Evolutionary conservation across 345 rosid genomes (phyloP).

Genomic region (Euphorbia tirucalli): DNA sequence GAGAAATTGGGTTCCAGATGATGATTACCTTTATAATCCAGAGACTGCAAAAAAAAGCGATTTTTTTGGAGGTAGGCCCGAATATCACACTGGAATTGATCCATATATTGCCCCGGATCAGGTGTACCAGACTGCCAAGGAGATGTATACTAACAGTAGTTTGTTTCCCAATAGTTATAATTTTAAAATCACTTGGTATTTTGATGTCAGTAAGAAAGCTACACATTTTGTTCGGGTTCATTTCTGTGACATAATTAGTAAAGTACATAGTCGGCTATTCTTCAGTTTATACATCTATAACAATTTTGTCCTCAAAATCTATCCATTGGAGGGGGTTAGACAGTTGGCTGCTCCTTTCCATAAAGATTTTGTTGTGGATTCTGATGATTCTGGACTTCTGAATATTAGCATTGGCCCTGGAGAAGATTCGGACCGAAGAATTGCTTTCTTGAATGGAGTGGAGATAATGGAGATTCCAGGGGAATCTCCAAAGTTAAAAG

Average conservation of each 20-base stretch:
- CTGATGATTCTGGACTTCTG: slow-evolving; percentile 42
- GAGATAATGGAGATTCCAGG: slow-evolving; percentile 49
- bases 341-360: slow-evolving; percentile 33
- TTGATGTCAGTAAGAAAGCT: slow-evolving; percentile 36
- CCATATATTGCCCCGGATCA: slow-evolving; percentile 38
- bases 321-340: neutral
- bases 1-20: slow-evolving; percentile 49
- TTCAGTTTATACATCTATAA: slow-evolving; percentile 45
- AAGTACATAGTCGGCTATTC: neutral
- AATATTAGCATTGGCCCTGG: slow-evolving; percentile 33
- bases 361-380: slow-evolving; percentile 37
- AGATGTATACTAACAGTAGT: slow-evolving; percentile 7
- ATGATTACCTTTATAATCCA: slow-evolving; percentile 20
- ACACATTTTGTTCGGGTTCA: slow-evolving; percentile 48
- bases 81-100: neutral
- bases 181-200: slow-evolving; percentile 47
- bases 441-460: slow-evolving; percentile 51
- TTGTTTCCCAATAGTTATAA: fast-evolving
- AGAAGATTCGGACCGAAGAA: fast-evolving
- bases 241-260: slow-evolving; percentile 46
- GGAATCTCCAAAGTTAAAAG: neutral
- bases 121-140: slow-evolving; percentile 44
- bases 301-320: slow-evolving; percentile 15
- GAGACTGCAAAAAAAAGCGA: slow-evolving; percentile 18
- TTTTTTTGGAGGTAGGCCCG: neutral